Base-by-base conservation (phyloP, 2,329 filamentous ascomycete genomes). In the Aspergillus glaucus region DNA sequence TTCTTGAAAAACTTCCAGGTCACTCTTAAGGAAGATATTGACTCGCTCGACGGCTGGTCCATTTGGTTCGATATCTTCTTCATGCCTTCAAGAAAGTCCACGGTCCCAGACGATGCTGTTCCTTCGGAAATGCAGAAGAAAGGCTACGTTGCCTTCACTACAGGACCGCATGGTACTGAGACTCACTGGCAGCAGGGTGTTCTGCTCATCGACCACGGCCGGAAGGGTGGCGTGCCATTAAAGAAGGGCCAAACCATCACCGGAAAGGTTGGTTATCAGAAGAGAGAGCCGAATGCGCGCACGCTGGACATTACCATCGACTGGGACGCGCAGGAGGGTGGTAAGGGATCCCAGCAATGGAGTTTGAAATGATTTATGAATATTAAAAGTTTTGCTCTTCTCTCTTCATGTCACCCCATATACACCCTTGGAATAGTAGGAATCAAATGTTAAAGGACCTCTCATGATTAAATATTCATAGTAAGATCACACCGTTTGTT, bases 1-100 rank as follows among this genome's bases (percentile, higher is more conserved):
- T 96, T 96, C 71, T 80, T 80, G 43, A 80, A 82, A 7, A 71
- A 79, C 3, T 94, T 89, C 74, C 65, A 78, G 47, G 78, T 83
- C 8, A 78, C 74, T 14, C 63, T 93, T 5, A 77, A 75, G 1
- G 71, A 78, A 41, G 79, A 86, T 52, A 74, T 85, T 48, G 82
- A 87, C 51, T 73, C 76, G 1, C 73, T 96, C n/a, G 89, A 96
- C 63, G 92, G 88, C 4, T 95, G 90, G 67, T 77, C 89, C 12
- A 79, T 95, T 57, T 96, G 91, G 88, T 96, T 96, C 65, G 92
- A 97, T 66, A 92, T 86, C 21, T 93, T 93, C 75, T 96, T 96
- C 70, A 80, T 86, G 55, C 81, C 84, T 8, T 79, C 79, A 0
- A 73, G 78, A 32, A 71, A 76, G 32, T 66, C 72, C 44, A 59